These are phyloP conservation scores for Alternaria ventricosa DNA, from an alignment of 2,329 filamentous ascomycete genomes.

Conservation along the genomic window DNA sequence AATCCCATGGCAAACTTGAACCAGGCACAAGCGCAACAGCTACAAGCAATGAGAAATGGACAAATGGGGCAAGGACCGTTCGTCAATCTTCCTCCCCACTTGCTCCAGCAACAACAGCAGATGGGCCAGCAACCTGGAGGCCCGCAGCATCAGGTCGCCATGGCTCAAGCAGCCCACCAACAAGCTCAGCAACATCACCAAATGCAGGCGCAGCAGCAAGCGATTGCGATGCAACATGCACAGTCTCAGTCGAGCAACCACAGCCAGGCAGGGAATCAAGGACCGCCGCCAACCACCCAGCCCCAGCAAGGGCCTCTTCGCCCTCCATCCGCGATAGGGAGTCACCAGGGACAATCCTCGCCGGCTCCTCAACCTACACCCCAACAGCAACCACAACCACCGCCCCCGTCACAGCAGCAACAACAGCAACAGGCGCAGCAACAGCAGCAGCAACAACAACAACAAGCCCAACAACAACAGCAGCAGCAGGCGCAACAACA, in stretches of 20 bases:
- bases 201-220: slow-evolving; percentile 48
- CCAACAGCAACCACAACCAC: slow-evolving; percentile 49
- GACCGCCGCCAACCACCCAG: slow-evolving; percentile 44
- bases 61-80: slow-evolving; percentile 32
- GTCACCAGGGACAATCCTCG: slow-evolving; percentile 50
- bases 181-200: slow-evolving; percentile 53
- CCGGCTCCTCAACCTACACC: slow-evolving; percentile 46
- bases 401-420: slow-evolving; percentile 47
- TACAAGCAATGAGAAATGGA: slow-evolving; percentile 32
- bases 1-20: slow-evolving; percentile 63
- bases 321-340: slow-evolving; percentile 46
- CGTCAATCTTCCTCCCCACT: slow-evolving; percentile 40
- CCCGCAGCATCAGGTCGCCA: slow-evolving; percentile 51
- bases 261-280: slow-evolving; percentile 52
- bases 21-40: slow-evolving; percentile 38
- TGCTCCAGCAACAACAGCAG: slow-evolving; percentile 56
- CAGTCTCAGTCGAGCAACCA: slow-evolving; percentile 58
- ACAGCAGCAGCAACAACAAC: slow-evolving; percentile 1
- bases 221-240: slow-evolving; percentile 56
- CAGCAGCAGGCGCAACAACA: slow-evolving; percentile 34
- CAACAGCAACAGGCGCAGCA: slow-evolving; percentile 36
- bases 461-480: slow-evolving; percentile 42
- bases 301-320: slow-evolving; percentile 48
- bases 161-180: slow-evolving; percentile 51
- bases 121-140: slow-evolving; percentile 47